Evolutionary conservation across 371 early-diverging fungal species (phyloP), one percentile per base, ranked within the genome.

Genomic region (Capillidium rhysosporum): DNA sequence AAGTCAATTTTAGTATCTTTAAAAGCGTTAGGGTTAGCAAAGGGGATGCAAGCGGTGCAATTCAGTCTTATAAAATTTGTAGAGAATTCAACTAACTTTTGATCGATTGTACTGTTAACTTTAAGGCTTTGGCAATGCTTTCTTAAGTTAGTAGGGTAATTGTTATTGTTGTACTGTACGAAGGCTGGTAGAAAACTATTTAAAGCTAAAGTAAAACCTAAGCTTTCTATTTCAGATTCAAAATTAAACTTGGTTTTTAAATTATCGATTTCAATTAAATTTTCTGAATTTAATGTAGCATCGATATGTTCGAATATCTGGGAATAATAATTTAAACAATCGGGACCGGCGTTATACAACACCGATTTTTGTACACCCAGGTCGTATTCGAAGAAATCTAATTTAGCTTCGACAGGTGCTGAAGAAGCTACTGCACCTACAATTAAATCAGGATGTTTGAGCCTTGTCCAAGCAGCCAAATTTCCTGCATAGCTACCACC

Each of bases 401-500:
- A 56, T 8, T 61, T 62, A 12, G 71, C 70, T 1, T 71, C 66
- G 1, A 82, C 66, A 18, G 85, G 82, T 10, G 75, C 81, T 1
- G 83, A 82, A 24, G 82, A 82, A 7, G 81, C 75, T 40, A 79
- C 75, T 0, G 78, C 83, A 1, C 78, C 81, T 59, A 71, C 71
- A 4, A 84, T 62, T 25, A 82, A 57, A 23, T 77, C 65, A 0
- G 83, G 85, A 57, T 79, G 78, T 59, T 69, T 62, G 38, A 65
- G 60, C 18, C 81, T 69, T 57, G 76, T 65, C 83, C 83, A 86
- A 0, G 76, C 77, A 5, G 83, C 81, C 7, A 84, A 56, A 52
- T 71, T 80, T 0, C 81, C 85, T 25, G 79, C 66, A 59, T 82
- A 86, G 10, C 78, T 79, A 24, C 81, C 81, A 23, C 87, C 85